Evolutionary conservation across 2,329 filamentous ascomycete species (phyloP).

Genomic region (Bipolaris cookei): DNA sequence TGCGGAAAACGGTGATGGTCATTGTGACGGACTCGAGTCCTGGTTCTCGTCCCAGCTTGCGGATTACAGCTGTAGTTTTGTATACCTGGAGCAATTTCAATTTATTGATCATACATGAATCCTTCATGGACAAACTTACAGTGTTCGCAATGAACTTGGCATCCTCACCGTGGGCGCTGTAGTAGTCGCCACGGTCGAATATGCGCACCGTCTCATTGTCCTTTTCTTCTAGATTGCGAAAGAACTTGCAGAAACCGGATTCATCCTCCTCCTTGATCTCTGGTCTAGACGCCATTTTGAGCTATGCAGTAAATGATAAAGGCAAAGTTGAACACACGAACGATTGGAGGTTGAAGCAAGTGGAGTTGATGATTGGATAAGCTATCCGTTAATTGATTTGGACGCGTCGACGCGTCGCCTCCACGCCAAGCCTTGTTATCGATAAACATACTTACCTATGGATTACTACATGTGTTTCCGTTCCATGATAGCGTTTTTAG

Average conservation of each 20-base stretch:
- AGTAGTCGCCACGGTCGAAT: conserved; percentile 94
- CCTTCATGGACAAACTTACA: conserved; percentile 53
- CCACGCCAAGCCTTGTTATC: conserved; percentile 7
- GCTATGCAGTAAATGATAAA: neutral
- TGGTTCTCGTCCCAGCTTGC: conserved; percentile 85
- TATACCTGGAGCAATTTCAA: conserved; percentile 68
- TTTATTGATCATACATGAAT: neutral
- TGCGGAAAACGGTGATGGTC: conserved; percentile 92
- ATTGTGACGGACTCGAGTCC: conserved; percentile 92
- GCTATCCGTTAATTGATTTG: conserved; percentile 9
- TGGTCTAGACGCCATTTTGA: conserved; percentile 60
- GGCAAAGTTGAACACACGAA: neutral
- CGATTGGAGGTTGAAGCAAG: neutral
- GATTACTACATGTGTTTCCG: too few relatives aligned
- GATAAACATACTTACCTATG: neutral
- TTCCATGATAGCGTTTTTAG: too few relatives aligned
- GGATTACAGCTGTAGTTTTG: conserved; percentile 94
- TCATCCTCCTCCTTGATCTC: conserved; percentile 86
- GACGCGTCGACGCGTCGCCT: conserved; percentile 14
- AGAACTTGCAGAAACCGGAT: conserved; percentile 94
- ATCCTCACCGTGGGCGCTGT: conserved; percentile 89
- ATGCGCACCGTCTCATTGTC: conserved; percentile 81
- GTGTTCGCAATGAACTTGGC: conserved; percentile 82
- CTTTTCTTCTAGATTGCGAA: conserved; percentile 78
- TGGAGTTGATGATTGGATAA: conserved; percentile 6